phyloP scores from a whole-genome alignment of 2,329 filamentous ascomycete species.

The Fusarium gaditjirri region DNA sequence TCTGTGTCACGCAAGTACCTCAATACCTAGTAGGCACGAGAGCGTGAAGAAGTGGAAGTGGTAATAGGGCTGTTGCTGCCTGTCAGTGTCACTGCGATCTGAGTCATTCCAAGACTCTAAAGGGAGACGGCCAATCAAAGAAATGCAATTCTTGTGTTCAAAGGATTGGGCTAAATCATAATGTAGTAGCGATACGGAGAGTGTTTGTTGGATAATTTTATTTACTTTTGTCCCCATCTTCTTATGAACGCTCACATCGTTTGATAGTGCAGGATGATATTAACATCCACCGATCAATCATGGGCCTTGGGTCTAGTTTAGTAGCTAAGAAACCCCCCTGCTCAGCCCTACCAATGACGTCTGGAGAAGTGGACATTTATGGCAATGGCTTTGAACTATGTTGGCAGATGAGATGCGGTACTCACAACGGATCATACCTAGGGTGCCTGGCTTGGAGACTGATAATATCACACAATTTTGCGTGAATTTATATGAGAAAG shows the following conservation, averaged over 20 bases:
- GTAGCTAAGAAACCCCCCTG: neutral
- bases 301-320: neutral
- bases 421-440: neutral
- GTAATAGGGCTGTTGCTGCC: constrained; percentile 5
- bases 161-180: neutral
- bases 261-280: neutral
- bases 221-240: neutral
- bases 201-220: neutral
- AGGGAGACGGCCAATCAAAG: neutral
- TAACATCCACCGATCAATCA: neutral
- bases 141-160: neutral
- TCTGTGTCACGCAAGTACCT: neutral
- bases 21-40: neutral
- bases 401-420: neutral
- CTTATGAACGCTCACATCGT: neutral
- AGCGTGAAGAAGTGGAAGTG: neutral
- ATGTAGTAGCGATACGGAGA: neutral
- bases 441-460: too few relatives aligned
- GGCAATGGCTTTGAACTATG: neutral
- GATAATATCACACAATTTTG: neutral
- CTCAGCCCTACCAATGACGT: constrained; percentile 30
- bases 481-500: neutral
- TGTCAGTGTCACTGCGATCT: neutral
- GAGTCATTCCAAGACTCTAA: neutral
- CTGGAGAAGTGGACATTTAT: neutral